Percentiles rank a stretch among this genome's conserved stretches.
phyloP scores from a whole-genome alignment of 208 protist species.

The Strigomonas culicis region DNA sequence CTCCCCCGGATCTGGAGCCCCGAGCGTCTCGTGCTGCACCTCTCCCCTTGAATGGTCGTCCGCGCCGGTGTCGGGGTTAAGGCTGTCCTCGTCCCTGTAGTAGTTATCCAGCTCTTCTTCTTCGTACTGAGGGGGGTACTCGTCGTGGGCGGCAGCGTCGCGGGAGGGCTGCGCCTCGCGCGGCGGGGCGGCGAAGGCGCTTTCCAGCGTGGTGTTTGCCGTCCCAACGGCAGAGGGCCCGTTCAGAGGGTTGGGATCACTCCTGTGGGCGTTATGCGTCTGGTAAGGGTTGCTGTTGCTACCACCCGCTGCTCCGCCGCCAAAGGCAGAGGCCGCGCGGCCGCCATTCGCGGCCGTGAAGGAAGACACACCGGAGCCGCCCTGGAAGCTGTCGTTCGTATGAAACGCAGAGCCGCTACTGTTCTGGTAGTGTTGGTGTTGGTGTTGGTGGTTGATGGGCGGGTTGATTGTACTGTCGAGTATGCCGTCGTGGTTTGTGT shows the following conservation, averaged over 20 bases:
- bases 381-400: neutral
- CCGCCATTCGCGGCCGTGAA: neutral
- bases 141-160: neutral
- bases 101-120: neutral
- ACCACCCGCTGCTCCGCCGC: neutral
- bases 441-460: too few species aligned
- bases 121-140: neutral
- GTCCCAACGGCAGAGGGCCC: neutral
- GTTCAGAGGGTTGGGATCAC: neutral
- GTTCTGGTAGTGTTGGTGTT: too few species aligned
- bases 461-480: too few species aligned
- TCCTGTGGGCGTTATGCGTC: neutral
- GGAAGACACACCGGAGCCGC: neutral
- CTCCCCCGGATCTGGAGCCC: too few species aligned
- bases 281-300: neutral
- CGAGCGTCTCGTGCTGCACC: neutral
- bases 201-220: neutral
- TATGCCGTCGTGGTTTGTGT: too few species aligned
- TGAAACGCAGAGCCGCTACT: neutral
- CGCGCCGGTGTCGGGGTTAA: neutral
- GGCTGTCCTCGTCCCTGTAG: neutral
- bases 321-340: neutral
- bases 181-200: neutral
- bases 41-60: neutral
- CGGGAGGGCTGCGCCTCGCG: neutral